Evolutionary conservation across 1,284 basidiomycete species (phyloP), one percentile per base, ranked within the genome.

Genomic region (Cutaneotrichosporon sp.): DNA sequence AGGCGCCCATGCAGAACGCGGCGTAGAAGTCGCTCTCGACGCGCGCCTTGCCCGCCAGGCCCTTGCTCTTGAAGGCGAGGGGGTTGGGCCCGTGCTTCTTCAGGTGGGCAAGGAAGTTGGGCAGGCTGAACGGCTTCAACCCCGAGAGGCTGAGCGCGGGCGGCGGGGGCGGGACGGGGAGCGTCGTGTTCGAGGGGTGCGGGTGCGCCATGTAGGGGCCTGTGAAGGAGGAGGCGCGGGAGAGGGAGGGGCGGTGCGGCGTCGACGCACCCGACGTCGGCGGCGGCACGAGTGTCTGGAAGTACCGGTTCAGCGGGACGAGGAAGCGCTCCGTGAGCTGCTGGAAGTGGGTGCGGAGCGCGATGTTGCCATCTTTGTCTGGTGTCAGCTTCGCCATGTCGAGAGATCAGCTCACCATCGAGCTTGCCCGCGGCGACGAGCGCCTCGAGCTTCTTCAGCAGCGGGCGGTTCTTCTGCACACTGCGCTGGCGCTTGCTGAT

Each of bases 291-390:
- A 95, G 85, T 0, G 90, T 91, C 65, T 93, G 90, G 53, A 98
- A 87, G 82, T 98, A 98, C 64, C 95, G 87, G 70, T 95, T 90
- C 3, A 99, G 83, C 0, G 95, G 95, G 1, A 92, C 87, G n/a
- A 98, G 85, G 62, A 98, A 84, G 43, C 89, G 87, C 29, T 90
- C 91, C 0, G 95, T 95, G 25, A 95, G 84, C 53, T 90, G 87
- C 59, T 88, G 87, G 79, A 98, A 94, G 75, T 97, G 93, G 46
- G 87, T 84, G 24, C 92, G 86, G 31, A 98, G 83, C n/a, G 82
- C 76, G 4, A 80, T 80, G 59, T 86, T 84, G 9, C 87, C 84
- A 4, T 87, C 72, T 0, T 69, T 64, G 60, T 78, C 73, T 77
- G 58, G 13, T 3, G 42, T 55, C 9, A 55, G 54, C 27, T 24